Evolutionary conservation across 2,329 filamentous ascomycete species (phyloP).

Genomic region (Tolypocladium tropicale): DNA sequence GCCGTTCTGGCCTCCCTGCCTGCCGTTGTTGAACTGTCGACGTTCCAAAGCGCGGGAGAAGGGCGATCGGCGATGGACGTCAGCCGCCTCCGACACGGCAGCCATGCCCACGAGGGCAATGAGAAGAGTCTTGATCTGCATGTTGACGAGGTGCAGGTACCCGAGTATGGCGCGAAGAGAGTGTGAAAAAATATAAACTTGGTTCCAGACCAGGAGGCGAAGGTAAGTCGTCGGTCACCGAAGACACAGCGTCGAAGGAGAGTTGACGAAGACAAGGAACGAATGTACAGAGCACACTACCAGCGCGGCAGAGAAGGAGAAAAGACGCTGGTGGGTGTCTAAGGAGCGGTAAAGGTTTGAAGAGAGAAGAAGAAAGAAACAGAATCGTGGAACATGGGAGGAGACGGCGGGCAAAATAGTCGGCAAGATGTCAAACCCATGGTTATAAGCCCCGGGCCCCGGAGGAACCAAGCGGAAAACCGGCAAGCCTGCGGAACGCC

Average conservation of each 20-base stretch:
- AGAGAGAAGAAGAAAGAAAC: constrained; percentile 43
- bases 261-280: constrained; percentile 13
- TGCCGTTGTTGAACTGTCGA: constrained; percentile 24
- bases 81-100: constrained; percentile 8
- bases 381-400: constrained; percentile 33
- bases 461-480: constrained; percentile 19
- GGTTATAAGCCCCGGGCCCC: constrained; percentile 22
- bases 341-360: constrained; percentile 2
- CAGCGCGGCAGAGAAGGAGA: constrained; percentile 9
- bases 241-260: background rate
- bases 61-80: constrained; percentile 26
- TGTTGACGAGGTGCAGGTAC: constrained; percentile 21
- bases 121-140: constrained; percentile 42
- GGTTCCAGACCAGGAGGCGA: constrained; percentile 10
- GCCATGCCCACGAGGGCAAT: constrained; percentile 34
- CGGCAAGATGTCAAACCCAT: constrained; percentile 27
- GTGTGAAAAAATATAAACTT: constrained; percentile 11
- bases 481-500: constrained; percentile 13
- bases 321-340: constrained; percentile 20
- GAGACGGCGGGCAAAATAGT: constrained; percentile 19
- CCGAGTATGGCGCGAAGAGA: constrained; percentile 11
- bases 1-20: constrained; percentile 8
- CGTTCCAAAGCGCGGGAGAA: constrained; percentile 25
- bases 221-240: background rate
- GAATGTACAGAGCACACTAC: constrained; percentile 17